Evolutionary conservation across 169 alveolate genomes (phyloP), one percentile per base, ranked within the genome.

Genomic region (Theileria orientalis): DNA sequence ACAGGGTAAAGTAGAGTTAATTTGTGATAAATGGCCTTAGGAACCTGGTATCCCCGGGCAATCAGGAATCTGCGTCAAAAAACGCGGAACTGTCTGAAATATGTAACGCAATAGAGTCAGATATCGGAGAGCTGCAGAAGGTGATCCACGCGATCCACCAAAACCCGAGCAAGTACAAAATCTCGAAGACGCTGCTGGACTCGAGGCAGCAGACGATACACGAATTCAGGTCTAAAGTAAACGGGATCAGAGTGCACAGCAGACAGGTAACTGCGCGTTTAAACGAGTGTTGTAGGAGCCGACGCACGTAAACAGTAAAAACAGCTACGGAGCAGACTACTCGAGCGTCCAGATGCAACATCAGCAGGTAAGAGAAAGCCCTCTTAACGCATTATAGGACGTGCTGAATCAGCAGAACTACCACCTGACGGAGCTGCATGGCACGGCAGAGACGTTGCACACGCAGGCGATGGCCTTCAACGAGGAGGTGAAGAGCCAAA

Each of bases 91-190:
- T 78, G 44, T 19, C 63, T 41, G 37, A 52, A 29, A 69, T 70
- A n/a, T 78, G 86, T 49, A 30, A 30, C 41, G 74, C 68, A 1
- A 69, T 78, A 42, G 86, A 78, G 70, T 9, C 46, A 16, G 86
- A 78, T 51, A 69, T 78, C 30, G 44, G 62, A 49, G 86, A 78
- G 83, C 47, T 80, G 66, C 88, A 80, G 54, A 80, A 80, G 83
- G 88, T 80, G 19, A 72, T 72, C 25, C 72, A 72, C 54, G 69
- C 83, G 11, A 80, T 80, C 16, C 60, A 47, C 13, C 11, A n/a
- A 1, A 72, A 70, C 57, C 79, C 47, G 16, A 62, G 37, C 0
- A 63, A 66, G 41, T 80, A 70, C 77, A 70, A 76, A 44, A 80
- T 80, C 33, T 63, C 88, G 1, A 9, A 59, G 14, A 56, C 60